phyloP scores from a whole-genome alignment of 177 flowering plant species.

The Vitis hybrid region DNA sequence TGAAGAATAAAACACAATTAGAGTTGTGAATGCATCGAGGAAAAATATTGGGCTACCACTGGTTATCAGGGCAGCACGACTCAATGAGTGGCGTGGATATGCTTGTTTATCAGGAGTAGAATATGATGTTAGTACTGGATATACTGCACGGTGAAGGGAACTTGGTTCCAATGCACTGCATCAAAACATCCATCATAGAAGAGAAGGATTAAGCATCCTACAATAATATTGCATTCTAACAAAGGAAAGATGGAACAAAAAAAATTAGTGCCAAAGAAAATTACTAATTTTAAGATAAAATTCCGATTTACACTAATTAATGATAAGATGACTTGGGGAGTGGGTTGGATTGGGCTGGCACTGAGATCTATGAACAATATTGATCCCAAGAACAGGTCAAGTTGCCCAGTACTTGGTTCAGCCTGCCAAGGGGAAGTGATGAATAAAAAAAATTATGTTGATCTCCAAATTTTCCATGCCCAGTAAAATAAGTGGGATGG shows the following conservation, averaged over 20 bases:
- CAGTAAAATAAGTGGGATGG: too few species aligned
- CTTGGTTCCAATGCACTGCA: conserved; percentile 96
- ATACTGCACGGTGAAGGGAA: conserved; percentile 85
- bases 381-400: too few species aligned
- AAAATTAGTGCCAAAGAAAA: not conserved
- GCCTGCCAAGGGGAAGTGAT: not conserved
- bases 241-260: not conserved
- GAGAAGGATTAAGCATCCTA: not conserved
- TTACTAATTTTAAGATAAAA: not conserved
- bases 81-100: conserved; percentile 95
- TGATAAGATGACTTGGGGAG: not conserved
- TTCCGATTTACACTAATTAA: not conserved
- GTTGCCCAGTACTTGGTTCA: not conserved
- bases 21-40: conserved; percentile 91
- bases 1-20: conserved; percentile 90
- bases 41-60: conserved; percentile 98
- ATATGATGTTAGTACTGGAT: conserved; percentile 82
- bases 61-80: conserved; percentile 92
- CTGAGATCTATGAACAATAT: not conserved
- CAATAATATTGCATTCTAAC: not conserved
- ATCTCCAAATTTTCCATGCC: too few species aligned
- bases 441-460: too few species aligned
- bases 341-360: not conserved
- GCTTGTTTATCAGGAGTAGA: conserved; percentile 90
- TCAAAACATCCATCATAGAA: conserved; percentile 4